A percentile compares a stretch with the other conserved stretches of the same genome.
These are phyloP conservation scores for Syncephalastrum racemosum DNA, from an alignment of 371 early-diverging fungal species.

Conservation along the genomic window DNA sequence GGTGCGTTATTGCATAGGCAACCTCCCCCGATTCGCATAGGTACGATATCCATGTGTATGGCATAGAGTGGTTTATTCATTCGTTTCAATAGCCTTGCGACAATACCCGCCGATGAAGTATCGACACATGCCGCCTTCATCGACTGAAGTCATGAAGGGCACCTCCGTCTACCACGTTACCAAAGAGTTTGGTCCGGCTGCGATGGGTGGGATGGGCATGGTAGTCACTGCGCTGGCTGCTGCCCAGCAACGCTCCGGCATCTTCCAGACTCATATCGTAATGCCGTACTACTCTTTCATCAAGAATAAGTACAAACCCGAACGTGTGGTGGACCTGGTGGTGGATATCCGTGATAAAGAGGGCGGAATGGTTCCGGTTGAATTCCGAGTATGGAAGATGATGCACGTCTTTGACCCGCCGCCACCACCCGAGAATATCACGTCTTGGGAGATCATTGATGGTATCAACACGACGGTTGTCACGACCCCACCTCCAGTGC, in stretches of 20 bases:
- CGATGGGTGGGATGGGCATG: constrained; percentile 59
- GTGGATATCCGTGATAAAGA: constrained; percentile 54
- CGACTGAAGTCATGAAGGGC: constrained; percentile 29
- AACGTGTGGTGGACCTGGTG: constrained; percentile 35
- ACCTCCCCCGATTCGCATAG: constrained; percentile 50
- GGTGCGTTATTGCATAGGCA: constrained; percentile 39
- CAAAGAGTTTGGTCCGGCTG: constrained; percentile 58
- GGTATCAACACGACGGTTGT: constrained; percentile 26
- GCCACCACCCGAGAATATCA: constrained; percentile 21
- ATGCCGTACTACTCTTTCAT: constrained; percentile 64
- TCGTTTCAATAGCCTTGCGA: constrained; percentile 23
- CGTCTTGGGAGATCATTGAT: constrained; percentile 28
- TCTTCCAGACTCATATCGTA: constrained; percentile 53
- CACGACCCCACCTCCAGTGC: constrained; percentile 16
- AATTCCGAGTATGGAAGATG: constrained; percentile 51
- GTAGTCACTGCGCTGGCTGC: constrained; percentile 62
- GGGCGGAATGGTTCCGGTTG: constrained; percentile 36
- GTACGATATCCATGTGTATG: constrained; percentile 27
- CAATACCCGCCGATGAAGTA: constrained; percentile 54
- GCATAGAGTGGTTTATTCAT: constrained; percentile 10
- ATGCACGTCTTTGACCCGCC: constrained; percentile 39
- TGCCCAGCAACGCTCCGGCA: constrained; percentile 54
- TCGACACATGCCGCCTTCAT: constrained; percentile 32
- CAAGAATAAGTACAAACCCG: constrained; percentile 31
- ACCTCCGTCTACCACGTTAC: constrained; percentile 58